Percentiles rank a stretch among this genome's conserved stretches.
Evolutionary conservation across 352 stramenopile species (phyloP).

Genomic region (Phytophthora citricola): DNA sequence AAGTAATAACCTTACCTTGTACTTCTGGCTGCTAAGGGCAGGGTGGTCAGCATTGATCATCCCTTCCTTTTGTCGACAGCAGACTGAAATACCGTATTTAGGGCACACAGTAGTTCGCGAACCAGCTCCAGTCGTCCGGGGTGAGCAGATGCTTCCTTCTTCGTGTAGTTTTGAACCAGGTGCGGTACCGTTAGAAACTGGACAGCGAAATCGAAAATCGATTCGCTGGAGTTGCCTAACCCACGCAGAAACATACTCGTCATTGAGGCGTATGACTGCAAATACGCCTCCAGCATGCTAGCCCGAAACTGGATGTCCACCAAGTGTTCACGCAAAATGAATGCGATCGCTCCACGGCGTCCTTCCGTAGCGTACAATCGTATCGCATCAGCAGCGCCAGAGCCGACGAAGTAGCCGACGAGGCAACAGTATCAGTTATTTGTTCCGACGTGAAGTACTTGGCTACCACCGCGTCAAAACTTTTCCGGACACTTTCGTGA

Average conservation of each 20-base stretch:
- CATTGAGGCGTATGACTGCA: constrained; percentile 73
- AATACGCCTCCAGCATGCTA: constrained; percentile 81
- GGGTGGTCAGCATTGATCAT: constrained; percentile 78
- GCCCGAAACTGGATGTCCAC: constrained; percentile 74
- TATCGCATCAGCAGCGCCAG: constrained; percentile 69
- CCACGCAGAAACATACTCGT: constrained; percentile 81
- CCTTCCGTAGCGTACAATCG: constrained; percentile 72
- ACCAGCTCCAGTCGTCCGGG: constrained; percentile 68
- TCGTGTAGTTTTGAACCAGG: constrained; percentile 81
- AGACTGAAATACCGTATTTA: constrained; percentile 70
- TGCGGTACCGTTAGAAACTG: constrained; percentile 88
- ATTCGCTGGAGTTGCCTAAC: constrained; percentile 83
- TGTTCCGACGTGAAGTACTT: constrained; percentile 48
- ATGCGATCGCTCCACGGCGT: constrained; percentile 62
- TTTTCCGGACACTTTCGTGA: constrained; percentile 71
- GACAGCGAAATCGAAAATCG: constrained; percentile 90
- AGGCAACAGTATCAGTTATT: constrained; percentile 3
- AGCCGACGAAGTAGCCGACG: constrained; percentile 34
- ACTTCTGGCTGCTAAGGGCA: constrained; percentile 85
- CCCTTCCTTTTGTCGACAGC: constrained; percentile 50
- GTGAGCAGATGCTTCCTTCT: constrained; percentile 54
- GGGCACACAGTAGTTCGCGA: constrained; percentile 59
- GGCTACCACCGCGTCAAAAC: constrained; percentile 56
- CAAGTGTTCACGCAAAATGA: constrained; percentile 81
- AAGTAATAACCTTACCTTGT: constrained; percentile 63